A percentile compares a stretch with the other conserved stretches of the same genome.
phyloP scores from a whole-genome alignment of 768 basidiomycete genomes.

The Tulasnella sp. region DNA sequence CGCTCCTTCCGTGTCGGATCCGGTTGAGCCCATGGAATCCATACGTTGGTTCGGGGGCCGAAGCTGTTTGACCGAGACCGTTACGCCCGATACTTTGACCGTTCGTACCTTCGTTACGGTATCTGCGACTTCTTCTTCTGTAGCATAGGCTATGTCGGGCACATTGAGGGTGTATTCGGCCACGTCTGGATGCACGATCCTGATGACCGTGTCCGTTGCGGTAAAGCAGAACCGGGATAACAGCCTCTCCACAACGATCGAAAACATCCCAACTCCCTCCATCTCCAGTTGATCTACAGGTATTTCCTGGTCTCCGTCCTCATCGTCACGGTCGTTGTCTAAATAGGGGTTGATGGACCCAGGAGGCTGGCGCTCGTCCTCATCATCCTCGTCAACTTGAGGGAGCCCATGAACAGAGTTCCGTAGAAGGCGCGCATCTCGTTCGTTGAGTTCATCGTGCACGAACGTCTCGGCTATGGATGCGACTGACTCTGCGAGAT shows the following conservation, averaged over 20 bases:
- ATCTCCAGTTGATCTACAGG: constrained; percentile 23
- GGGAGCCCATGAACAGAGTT: constrained; percentile 58
- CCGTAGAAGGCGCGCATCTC: constrained; percentile 66
- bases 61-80: constrained; percentile 50
- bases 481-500: constrained; percentile 72
- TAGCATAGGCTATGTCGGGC: constrained; percentile 55
- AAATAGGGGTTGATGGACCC: constrained; percentile 63
- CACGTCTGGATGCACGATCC: constrained; percentile 60
- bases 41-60: constrained; percentile 29
- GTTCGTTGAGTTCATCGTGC: constrained; percentile 68
- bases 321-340: constrained; percentile 52
- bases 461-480: constrained; percentile 85
- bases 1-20: constrained; percentile 5
- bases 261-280: constrained; percentile 72
- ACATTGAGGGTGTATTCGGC: constrained; percentile 59
- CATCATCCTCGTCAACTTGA: constrained; percentile 27
- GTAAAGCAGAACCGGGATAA: constrained; percentile 76
- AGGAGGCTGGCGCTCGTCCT: constrained; percentile 35
- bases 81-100: constrained; percentile 54
- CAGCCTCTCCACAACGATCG: constrained; percentile 71
- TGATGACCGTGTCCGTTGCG: constrained; percentile 61
- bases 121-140: constrained; percentile 38
- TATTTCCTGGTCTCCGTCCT: constrained; percentile 28
- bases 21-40: constrained; percentile 32
- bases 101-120: constrained; percentile 39